Conservation (phyloP, 345 rosid genomes). For the Boechera divaricarpa region DNA sequence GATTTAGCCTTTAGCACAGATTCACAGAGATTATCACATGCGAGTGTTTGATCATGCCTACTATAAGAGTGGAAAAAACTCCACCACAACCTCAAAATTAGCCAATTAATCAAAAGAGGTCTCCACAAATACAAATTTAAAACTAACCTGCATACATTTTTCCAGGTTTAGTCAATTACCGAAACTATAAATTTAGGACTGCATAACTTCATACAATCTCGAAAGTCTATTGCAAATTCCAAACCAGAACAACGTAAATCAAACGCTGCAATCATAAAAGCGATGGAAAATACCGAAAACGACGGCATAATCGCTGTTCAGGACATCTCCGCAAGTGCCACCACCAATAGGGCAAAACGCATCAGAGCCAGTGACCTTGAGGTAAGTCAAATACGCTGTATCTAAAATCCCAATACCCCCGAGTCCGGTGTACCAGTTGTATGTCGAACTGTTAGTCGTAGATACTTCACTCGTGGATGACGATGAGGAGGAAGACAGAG, state of each 20-base stretch:
- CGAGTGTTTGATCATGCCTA: background rate
- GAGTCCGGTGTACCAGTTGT: conserved; percentile 64
- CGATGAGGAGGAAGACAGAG: conserved; percentile 40
- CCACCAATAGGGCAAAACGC: conserved; percentile 84
- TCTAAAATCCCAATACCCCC: conserved; percentile 77
- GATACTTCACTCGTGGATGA: conserved; percentile 47
- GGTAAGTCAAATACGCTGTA: conserved; percentile 88
- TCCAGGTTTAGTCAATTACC: background rate
- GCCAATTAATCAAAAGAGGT: background rate
- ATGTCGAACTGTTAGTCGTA: conserved; percentile 49
- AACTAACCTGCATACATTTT: conserved; percentile 2
- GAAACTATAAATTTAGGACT: background rate
- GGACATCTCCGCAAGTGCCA: conserved; percentile 74
- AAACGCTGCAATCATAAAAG: background rate
- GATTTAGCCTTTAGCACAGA: background rate
- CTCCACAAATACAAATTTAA: background rate
- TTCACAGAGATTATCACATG: background rate
- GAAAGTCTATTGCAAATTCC: background rate
- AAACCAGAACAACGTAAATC: background rate
- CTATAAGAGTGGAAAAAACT: background rate
- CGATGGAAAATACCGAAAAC: conserved; percentile 62
- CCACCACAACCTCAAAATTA: background rate
- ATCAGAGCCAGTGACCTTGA: conserved; percentile 73
- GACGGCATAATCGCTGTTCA: conserved; percentile 83
- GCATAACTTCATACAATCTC: background rate